phyloP scores from a whole-genome alignment of 805 yeast genomes.

The Saturnispora serradocipensis region DNA sequence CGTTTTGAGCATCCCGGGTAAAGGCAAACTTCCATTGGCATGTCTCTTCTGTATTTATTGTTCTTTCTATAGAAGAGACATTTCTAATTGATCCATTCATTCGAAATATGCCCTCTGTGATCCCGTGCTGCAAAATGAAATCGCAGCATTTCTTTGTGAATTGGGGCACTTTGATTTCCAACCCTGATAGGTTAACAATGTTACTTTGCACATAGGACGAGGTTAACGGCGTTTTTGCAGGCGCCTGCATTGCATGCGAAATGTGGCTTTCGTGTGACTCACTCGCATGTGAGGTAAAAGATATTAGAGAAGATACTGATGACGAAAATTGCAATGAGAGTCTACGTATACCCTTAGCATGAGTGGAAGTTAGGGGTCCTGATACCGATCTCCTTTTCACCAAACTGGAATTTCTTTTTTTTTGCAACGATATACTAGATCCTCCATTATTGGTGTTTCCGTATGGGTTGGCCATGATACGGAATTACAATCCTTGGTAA shows the following conservation, averaged over 20 bases:
- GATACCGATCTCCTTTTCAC: slow-evolving; percentile 6
- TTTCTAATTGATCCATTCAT: slow-evolving; percentile 30
- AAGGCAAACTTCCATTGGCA: slow-evolving; percentile 14
- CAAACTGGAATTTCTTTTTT: not conserved
- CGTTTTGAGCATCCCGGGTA: not conserved
- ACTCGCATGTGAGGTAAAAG: slow-evolving; percentile 4
- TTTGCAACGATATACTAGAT: not conserved
- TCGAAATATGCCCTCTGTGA: slow-evolving; percentile 30
- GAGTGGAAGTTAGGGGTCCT: not conserved
- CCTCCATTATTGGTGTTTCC: not conserved
- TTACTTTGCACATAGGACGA: not conserved
- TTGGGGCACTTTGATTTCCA: slow-evolving; percentile 20
- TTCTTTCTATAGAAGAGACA: slow-evolving; percentile 23
- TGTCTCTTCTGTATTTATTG: slow-evolving; percentile 17
- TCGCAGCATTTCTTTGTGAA: slow-evolving; percentile 27
- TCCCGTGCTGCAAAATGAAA: slow-evolving; percentile 18
- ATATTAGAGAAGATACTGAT: slow-evolving; percentile 3
- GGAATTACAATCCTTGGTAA: not conserved
- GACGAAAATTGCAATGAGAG: slow-evolving; percentile 6
- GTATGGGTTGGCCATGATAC: not conserved
- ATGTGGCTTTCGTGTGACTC: not conserved
- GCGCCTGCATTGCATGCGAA: not conserved
- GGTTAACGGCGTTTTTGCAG: not conserved
- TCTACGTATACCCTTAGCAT: slow-evolving; percentile 2
- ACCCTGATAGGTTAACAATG: slow-evolving; percentile 8